Conservation (phyloP, 2,329 filamentous ascomycete species). For the Aspergillus fumigatus region DNA sequence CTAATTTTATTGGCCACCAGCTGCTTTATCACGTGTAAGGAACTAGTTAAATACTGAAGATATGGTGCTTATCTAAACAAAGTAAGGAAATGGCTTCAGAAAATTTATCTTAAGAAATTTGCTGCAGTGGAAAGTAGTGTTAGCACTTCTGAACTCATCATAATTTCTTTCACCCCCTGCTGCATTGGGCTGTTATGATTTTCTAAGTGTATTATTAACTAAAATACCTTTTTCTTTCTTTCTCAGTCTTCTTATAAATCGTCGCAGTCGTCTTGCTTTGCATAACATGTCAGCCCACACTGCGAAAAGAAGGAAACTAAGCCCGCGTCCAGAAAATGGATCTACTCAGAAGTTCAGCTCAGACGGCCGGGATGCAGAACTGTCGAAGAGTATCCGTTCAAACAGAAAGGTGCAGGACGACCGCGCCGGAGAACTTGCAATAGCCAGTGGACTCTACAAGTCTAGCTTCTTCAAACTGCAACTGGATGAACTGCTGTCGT, state of each 20-base stretch:
- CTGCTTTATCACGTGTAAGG: constrained; percentile 6
- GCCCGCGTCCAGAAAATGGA: constrained; percentile 26
- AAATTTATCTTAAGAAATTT: not conserved
- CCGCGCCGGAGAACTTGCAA: constrained; percentile 31
- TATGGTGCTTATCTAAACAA: constrained; percentile 4
- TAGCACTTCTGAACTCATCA: not conserved
- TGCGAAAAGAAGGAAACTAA: constrained; percentile 47
- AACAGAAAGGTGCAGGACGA: constrained; percentile 19
- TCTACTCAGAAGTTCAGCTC: not conserved
- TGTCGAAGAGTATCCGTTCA: constrained; percentile 10
- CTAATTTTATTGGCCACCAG: not conserved
- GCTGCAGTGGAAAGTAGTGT: not conserved
- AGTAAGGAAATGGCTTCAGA: not conserved
- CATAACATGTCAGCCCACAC: constrained; percentile 30
- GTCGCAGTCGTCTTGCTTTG: not conserved
- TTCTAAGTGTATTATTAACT: not conserved
- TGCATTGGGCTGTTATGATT: not conserved
- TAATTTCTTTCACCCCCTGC: too few relatives aligned
- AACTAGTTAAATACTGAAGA: not conserved
- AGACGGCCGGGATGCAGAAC: not conserved
- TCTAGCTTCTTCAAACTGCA: constrained; percentile 65
- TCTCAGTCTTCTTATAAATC: not conserved
- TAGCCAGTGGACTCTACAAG: constrained; percentile 54
- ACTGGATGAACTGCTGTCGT: constrained; percentile 58
- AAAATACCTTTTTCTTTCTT: not conserved